These are phyloP conservation scores for Russula compacta DNA, from an alignment of 768 basidiomycete genomes.

Conservation along the genomic window DNA sequence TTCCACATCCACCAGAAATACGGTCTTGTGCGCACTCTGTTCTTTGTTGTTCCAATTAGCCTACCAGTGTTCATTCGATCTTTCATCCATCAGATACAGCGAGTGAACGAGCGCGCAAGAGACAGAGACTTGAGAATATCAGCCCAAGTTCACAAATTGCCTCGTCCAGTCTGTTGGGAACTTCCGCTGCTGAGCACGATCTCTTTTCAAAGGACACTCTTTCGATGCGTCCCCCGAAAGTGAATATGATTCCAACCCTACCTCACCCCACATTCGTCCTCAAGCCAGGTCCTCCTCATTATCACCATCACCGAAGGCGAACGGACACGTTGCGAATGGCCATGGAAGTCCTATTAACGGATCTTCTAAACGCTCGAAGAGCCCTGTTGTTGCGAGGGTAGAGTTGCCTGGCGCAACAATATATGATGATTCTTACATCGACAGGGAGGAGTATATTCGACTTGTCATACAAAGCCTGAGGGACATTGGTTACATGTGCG, in stretches of 20 bases:
- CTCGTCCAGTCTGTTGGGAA: slow-evolving; percentile 27
- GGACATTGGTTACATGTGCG: slow-evolving; percentile 67
- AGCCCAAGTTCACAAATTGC: slow-evolving; percentile 28
- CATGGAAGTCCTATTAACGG: slow-evolving; percentile 35
- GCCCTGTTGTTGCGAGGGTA: slow-evolving; percentile 50
- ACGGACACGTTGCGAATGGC: slow-evolving; percentile 22
- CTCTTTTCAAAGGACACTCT: slow-evolving; percentile 16
- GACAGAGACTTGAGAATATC: slow-evolving; percentile 51
- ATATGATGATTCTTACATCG: slow-evolving; percentile 69
- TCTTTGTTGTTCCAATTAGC: neutral
- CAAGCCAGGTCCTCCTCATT: slow-evolving; percentile 14
- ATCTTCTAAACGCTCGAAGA: slow-evolving; percentile 38
- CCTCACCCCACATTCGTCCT: slow-evolving; percentile 9
- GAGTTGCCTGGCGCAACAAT: slow-evolving; percentile 62
- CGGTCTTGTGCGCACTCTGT: slow-evolving; percentile 7
- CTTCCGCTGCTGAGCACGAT: slow-evolving; percentile 20
- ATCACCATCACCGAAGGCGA: slow-evolving; percentile 13
- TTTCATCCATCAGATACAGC: slow-evolving; percentile 10
- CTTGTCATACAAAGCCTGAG: slow-evolving; percentile 81
- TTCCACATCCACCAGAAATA: slow-evolving; percentile 2
- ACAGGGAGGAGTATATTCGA: slow-evolving; percentile 86
- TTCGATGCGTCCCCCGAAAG: slow-evolving; percentile 19
- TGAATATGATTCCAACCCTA: slow-evolving; percentile 15
- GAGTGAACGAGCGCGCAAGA: slow-evolving; percentile 44
- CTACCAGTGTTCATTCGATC: neutral